Percentiles rank a stretch among this genome's conserved stretches.
phyloP scores from a whole-genome alignment of 225 moss, liverwort and hornwort genomes.

The Takakia lepidozioides region DNA sequence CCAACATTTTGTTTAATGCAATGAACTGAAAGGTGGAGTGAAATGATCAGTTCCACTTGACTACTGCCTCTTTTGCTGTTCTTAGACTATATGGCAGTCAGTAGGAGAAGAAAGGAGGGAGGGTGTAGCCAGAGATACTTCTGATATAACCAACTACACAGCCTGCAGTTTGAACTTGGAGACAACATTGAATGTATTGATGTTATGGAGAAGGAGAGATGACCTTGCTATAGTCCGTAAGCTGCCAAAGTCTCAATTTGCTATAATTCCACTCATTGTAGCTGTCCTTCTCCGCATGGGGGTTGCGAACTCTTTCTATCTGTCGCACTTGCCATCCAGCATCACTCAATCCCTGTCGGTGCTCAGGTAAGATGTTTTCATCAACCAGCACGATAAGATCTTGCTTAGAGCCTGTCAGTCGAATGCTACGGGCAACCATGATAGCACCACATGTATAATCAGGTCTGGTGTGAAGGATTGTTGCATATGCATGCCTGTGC shows the following conservation, averaged over 20 bases:
- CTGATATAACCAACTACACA: too few species aligned
- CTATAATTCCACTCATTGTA: conserved; percentile 53
- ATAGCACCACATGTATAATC: conserved; percentile 72
- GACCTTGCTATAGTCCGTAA: conserved; percentile 61
- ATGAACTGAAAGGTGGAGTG: too few species aligned
- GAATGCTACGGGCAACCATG: conserved; percentile 66
- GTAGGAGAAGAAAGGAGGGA: too few species aligned
- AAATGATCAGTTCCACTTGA: too few species aligned
- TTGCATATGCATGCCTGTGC: conserved; percentile 61
- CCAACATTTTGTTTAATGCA: background rate
- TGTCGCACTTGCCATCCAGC: conserved; percentile 62
- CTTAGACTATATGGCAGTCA: too few species aligned
- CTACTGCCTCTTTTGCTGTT: too few species aligned
- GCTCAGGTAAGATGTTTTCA: conserved; percentile 28
- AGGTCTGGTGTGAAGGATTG: conserved; percentile 61
- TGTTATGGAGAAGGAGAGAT: too few species aligned
- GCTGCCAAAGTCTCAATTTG: conserved; percentile 67
- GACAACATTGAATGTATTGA: too few species aligned
- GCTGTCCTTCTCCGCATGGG: conserved; percentile 25
- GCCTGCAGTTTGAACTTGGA: too few species aligned
- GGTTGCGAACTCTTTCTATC: conserved; percentile 42
- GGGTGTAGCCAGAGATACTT: too few species aligned
- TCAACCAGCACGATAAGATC: conserved; percentile 64
- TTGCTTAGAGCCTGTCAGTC: conserved; percentile 42
- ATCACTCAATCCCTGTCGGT: conserved; percentile 30